Evolutionary conservation across 768 basidiomycete species (phyloP), one percentile per base, ranked within the genome.

Genomic region (Amanita muscaria): DNA sequence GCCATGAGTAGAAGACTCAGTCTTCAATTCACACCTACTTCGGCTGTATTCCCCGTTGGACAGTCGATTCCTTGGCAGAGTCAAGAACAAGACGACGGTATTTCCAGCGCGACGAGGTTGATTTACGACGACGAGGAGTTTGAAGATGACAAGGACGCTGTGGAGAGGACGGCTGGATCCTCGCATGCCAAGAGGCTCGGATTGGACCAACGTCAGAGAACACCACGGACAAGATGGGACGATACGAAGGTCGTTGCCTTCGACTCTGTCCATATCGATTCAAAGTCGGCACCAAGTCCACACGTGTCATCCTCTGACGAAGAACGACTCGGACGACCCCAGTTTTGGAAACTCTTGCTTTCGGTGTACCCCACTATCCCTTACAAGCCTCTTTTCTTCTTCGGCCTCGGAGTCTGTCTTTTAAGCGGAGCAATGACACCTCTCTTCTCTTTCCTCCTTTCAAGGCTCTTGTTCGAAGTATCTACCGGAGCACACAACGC

Each of bases 361-460:
- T 63, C 61, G 5, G 69, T 83, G 48, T 82, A 78, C 58, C 84
- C 83, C 2, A 77, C 77, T 0, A 65, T 96, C 21, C 91, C 92
- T 0, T 59, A 74, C 57, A 96, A 93, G 55, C 68, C 70, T 3
- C 50, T 88, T 33, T 61, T 96, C 48, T 54, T 79, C 57, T 22
- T 87, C 42, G 92, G 92, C 14, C 67, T 94, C 19, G 2, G 79
- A 46, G 56, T 76, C n/a, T 82, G 83, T 46, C 50, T 90, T 32
- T 61, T 76, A 42, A 84, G 79, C 52, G 94, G 96, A 16, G 74
- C 86, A 3, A 79, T 86, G 69, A 96, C 91, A 0, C 94, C 96
- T 2, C 47, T 97, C 35, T 99, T 97, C 72, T 92, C 94, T 1
- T 89, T 74, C 68, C 74, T 92, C 51, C 80, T 96, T 54, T 87